These are phyloP conservation scores for maize (Zea mays) DNA, from an alignment of 176 grass and related monocot species.

Conservation along the genomic window DNA sequence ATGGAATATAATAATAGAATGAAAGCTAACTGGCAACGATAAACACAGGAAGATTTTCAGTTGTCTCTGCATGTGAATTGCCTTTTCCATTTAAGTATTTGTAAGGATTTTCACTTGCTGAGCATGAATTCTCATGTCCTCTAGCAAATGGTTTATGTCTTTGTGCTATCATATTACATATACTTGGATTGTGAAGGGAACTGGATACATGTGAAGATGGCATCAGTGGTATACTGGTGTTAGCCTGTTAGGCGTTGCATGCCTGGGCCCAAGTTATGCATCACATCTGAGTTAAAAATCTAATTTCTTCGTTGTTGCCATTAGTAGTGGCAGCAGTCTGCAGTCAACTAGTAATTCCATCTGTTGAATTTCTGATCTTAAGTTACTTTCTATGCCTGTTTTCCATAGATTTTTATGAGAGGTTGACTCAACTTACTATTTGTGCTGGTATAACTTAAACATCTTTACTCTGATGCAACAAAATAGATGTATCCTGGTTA, in stretches of 20 bases:
- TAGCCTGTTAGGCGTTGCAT: neutral
- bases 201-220: neutral
- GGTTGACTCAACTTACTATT: neutral
- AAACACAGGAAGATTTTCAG: neutral
- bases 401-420: slow-evolving; percentile 5
- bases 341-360: neutral
- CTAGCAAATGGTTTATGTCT: neutral
- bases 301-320: neutral
- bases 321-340: neutral
- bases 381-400: neutral
- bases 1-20: neutral
- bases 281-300: neutral
- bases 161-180: neutral
- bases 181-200: neutral
- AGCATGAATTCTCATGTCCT: slow-evolving; percentile 2
- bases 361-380: neutral
- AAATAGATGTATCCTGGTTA: neutral
- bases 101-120: neutral
- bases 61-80: neutral
- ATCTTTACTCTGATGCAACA: neutral
- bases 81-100: neutral
- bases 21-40: neutral
- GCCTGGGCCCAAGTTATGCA: neutral
- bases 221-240: neutral
- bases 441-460: neutral